Base-by-base conservation (phyloP, 1,284 basidiomycete species). In the Trichosporon coremiiforme region DNA sequence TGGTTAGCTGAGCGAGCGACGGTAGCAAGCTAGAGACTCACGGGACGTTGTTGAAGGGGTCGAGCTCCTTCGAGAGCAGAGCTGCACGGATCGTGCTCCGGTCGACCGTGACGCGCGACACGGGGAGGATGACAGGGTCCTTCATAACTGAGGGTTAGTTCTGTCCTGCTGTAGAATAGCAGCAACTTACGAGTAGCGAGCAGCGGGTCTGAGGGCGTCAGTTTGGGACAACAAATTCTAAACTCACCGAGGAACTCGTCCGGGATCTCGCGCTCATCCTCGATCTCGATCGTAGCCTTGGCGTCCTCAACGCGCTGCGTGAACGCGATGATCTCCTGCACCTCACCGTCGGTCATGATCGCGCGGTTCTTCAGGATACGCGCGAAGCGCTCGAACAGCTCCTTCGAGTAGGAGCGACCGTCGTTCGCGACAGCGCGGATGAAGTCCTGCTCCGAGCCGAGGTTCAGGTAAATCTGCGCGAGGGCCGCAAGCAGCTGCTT, bases 41-140 rank as follows among this genome's bases (percentile, higher is more conserved):
- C 22, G 93, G 92, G 36, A 86, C 84, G 65, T 94, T 90, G 82
- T 95, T 96, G 87, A 95, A 95, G 0, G 94, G 94, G 82, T 95
- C 94, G 69, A 90, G 93, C 20, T 90, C 85, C 79, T 98, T 96
- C 1, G 94, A 96, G 31, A 99, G 85, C 63, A 99, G 85, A 80
- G 96, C 94, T 1, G 94, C 92, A 79, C 98, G 97, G 86, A 99
- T 99, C 1, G 96, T 99, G 0, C 91, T 88, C 50, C 92, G 89
- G 82, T 99, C 97, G 63, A 99, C 83, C 35, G 92, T 87, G 0
- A 89, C 86, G 68, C 87, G 88, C 1, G 95, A 98, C 0, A 91
- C 90, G 0, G 97, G 97, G 64, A 99, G 84, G 55, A 89, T 89
- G 70, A 99, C 96, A 1, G 97, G 97, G 80, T 99, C 94, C 70